A percentile compares a stretch with the other conserved stretches of the same genome.
Evolutionary conservation across 352 stramenopile species (phyloP).

Genomic region (Saprolegnia parasitica): DNA sequence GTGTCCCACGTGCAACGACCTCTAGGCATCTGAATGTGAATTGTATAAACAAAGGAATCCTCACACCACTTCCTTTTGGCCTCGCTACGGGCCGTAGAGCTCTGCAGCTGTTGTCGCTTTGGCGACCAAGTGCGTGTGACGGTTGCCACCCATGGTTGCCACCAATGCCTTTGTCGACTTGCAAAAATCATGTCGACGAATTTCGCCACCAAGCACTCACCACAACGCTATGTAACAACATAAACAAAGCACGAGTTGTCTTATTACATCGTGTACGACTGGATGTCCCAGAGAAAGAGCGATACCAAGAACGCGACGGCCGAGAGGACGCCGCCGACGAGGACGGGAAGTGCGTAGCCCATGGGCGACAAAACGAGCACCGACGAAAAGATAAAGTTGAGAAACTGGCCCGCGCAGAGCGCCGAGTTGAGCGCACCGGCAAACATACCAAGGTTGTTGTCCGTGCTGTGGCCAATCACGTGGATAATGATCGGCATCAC

Average conservation of each 20-base stretch:
- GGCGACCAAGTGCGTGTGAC: too few species aligned
- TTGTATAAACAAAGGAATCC: too few species aligned
- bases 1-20: too few species aligned
- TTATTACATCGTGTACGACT: slow-evolving; percentile 84
- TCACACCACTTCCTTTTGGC: too few species aligned
- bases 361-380: slow-evolving; percentile 54
- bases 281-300: slow-evolving; percentile 47
- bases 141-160: too few species aligned
- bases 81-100: too few species aligned
- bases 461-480: slow-evolving; percentile 36
- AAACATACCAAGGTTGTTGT: slow-evolving; percentile 58
- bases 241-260: background rate
- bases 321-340: slow-evolving; percentile 57
- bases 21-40: too few species aligned
- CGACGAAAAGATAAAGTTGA: slow-evolving; percentile 60
- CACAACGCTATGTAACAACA: too few species aligned
- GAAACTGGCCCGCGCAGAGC: slow-evolving; percentile 58
- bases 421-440: slow-evolving; percentile 66
- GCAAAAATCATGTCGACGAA: too few species aligned
- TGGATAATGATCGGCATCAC: slow-evolving; percentile 42
- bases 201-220: too few species aligned
- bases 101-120: too few species aligned
- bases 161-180: too few species aligned
- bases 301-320: slow-evolving; percentile 51
- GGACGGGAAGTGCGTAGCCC: slow-evolving; percentile 56